phyloP scores from a whole-genome alignment of 169 alveolate genomes.

The Neospora caninum region DNA sequence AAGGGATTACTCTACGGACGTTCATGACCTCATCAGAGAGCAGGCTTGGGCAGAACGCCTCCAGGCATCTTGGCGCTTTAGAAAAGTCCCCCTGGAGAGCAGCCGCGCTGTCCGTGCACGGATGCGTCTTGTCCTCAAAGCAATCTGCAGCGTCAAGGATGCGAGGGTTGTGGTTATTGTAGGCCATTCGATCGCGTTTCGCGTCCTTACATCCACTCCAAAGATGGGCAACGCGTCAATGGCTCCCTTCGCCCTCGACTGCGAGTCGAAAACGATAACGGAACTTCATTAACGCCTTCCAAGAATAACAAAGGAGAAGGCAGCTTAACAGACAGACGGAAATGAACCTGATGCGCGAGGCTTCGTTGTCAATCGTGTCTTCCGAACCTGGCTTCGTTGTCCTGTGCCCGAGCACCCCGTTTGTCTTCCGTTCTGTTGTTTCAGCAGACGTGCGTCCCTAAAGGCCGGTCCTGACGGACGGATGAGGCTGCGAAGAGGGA shows the following conservation, averaged over 20 bases:
- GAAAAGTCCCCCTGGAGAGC: conserved; percentile 2
- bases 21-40: background rate
- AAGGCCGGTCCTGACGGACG: too few species aligned
- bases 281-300: background rate
- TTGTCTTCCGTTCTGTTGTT: too few species aligned
- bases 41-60: background rate
- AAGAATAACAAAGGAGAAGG: too few species aligned
- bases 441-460: too few species aligned
- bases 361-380: too few species aligned
- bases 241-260: conserved; percentile 8
- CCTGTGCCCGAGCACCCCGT: too few species aligned
- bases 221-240: conserved; percentile 21
- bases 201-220: background rate
- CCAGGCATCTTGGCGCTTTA: background rate
- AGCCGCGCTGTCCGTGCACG: background rate
- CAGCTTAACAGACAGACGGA: background rate
- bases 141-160: conserved; percentile 6
- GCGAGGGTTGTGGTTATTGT: conserved; percentile 15
- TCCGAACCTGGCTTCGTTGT: too few species aligned
- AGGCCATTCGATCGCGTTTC: conserved; percentile 13
- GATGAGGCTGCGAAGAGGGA: too few species aligned
- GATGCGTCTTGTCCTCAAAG: background rate
- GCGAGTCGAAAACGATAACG: background rate
- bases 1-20: background rate
- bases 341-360: too few species aligned